These are phyloP conservation scores for Tulasnella sp. DNA, from an alignment of 768 basidiomycete species.

Conservation along the genomic window DNA sequence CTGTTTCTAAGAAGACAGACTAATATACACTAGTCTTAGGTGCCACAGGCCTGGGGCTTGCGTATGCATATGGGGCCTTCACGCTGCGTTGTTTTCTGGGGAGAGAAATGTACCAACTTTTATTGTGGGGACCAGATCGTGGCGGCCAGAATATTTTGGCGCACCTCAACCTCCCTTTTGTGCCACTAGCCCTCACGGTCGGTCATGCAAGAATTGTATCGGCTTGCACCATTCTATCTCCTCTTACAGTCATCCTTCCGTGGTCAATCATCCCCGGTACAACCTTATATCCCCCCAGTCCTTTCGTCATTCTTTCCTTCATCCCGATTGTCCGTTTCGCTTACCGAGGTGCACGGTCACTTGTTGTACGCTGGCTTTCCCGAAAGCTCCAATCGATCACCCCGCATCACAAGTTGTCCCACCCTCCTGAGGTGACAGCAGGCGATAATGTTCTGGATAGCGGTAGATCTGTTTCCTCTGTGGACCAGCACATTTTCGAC, in stretches of 20 bases:
- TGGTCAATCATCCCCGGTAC: not conserved
- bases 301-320: not conserved
- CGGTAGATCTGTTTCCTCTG: not conserved
- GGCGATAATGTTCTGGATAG: not conserved
- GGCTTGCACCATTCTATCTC: not conserved
- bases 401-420: not conserved
- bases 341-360: not conserved
- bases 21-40: not conserved
- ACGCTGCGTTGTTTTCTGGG: too few species aligned
- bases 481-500: not conserved
- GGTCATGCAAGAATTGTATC: not conserved
- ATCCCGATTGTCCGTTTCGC: not conserved
- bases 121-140: too few species aligned
- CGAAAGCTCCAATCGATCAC: not conserved
- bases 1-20: not conserved
- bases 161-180: constrained; percentile 5
- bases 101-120: too few species aligned
- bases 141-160: not conserved
- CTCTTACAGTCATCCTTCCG: not conserved
- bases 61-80: too few species aligned
- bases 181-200: constrained; percentile 1
- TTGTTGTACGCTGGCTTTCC: not conserved
- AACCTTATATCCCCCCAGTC: not conserved
- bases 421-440: not conserved
- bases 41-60: too few species aligned